A percentile compares a stretch with the other conserved stretches of the same genome.
phyloP scores from a whole-genome alignment of 2,329 filamentous ascomycete genomes.

The Chaetothyriales sp. region DNA sequence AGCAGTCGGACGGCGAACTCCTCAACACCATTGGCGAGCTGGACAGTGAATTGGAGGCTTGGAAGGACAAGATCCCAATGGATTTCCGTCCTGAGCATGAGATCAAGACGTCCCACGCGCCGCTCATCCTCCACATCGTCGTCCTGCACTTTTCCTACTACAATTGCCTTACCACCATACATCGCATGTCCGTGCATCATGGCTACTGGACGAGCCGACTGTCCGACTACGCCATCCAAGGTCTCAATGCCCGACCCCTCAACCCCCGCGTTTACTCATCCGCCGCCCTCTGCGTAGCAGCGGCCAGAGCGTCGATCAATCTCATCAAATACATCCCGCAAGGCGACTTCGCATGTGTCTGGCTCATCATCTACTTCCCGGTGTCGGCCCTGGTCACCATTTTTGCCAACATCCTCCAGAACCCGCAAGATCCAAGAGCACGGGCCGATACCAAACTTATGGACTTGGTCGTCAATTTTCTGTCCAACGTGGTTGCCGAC shows the following conservation, averaged over 20 bases:
- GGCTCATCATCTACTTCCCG: constrained; percentile 93
- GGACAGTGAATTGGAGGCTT: constrained; percentile 77
- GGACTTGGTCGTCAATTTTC: constrained; percentile 82
- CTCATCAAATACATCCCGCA: constrained; percentile 92
- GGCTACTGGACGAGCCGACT: constrained; percentile 95
- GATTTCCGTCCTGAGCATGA: constrained; percentile 96
- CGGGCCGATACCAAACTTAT: constrained; percentile 82
- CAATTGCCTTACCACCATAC: constrained; percentile 93
- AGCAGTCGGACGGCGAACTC: constrained; percentile 82
- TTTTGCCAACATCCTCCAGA: constrained; percentile 93
- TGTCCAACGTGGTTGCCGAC: constrained; percentile 78
- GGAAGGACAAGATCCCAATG: constrained; percentile 90
- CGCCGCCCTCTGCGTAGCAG: constrained; percentile 80
- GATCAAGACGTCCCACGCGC: constrained; percentile 83
- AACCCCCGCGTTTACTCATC: constrained; percentile 93
- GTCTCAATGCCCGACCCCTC: constrained; percentile 74
- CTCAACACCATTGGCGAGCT: constrained; percentile 92
- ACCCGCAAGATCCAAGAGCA: constrained; percentile 76
- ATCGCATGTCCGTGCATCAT: constrained; percentile 95
- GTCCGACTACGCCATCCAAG: constrained; percentile 89
- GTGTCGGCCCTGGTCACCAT: constrained; percentile 88
- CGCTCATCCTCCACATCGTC: constrained; percentile 85
- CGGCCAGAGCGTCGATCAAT: constrained; percentile 82
- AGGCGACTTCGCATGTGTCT: constrained; percentile 87
- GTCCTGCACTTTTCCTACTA: constrained; percentile 95